These are phyloP conservation scores for Coffea eugenioides DNA, from an alignment of 257 asterid genomes.

Conservation along the genomic window DNA sequence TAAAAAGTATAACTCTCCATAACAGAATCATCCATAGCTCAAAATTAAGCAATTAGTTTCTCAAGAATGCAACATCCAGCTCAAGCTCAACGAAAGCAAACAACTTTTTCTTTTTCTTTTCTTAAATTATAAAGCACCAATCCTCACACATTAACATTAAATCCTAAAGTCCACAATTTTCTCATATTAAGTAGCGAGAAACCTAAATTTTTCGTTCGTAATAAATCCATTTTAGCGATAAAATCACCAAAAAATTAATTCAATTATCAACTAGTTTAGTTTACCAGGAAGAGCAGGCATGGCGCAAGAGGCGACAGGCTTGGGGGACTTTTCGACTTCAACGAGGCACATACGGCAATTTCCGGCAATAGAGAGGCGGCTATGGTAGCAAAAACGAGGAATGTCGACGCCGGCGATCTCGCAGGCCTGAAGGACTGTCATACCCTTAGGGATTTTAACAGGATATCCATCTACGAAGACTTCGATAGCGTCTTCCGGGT, in stretches of 20 bases:
- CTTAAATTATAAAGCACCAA: neutral
- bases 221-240: neutral
- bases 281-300: conserved; percentile 97
- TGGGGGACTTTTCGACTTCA: conserved; percentile 95
- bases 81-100: neutral
- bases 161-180: too few relatives aligned
- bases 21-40: neutral
- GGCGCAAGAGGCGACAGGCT: conserved; percentile 97
- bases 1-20: neutral
- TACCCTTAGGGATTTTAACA: conserved; percentile 87
- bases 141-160: neutral
- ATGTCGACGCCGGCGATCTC: conserved; percentile 88
- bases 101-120: neutral
- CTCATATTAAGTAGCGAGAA: neutral
- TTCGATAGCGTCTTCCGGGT: conserved; percentile 85
- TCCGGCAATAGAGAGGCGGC: conserved; percentile 85
- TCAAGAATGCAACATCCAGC: neutral
- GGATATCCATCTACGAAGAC: conserved; percentile 91
- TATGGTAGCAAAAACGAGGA: conserved; percentile 85
- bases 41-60: neutral
- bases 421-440: conserved; percentile 96
- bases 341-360: conserved; percentile 98
- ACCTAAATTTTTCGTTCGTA: neutral
- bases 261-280: neutral
- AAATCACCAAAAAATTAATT: neutral